Evolutionary conservation across 495 filamentous ascomycete species (phyloP).

Genomic region (Aspergillus nanangensis): DNA sequence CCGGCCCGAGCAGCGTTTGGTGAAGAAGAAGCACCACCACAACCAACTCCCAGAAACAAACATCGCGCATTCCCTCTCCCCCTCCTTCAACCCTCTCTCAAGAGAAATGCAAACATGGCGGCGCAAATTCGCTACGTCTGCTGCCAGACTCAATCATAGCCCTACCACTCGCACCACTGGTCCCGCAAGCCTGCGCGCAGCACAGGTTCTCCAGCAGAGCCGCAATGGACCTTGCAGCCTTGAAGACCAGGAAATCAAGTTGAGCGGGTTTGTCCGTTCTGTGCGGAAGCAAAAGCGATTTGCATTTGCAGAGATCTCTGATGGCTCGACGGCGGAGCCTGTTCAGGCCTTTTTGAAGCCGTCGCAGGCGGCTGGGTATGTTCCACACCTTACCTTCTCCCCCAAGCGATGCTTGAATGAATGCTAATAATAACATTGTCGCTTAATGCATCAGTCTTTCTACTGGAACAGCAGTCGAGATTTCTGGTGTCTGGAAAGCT

Average conservation of each 20-base stretch:
- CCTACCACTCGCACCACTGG: slow-evolving; percentile 10
- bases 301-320: slow-evolving; percentile 79
- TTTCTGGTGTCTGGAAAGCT: slow-evolving; percentile 74
- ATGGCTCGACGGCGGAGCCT: slow-evolving; percentile 76
- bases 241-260: slow-evolving; percentile 45
- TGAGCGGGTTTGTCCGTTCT: slow-evolving; percentile 79
- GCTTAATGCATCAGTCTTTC: slow-evolving; percentile 54
- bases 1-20: background rate
- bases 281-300: slow-evolving; percentile 80
- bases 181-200: slow-evolving; percentile 28
- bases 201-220: slow-evolving; percentile 34
- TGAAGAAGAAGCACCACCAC: slow-evolving; percentile 7
- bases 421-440: slow-evolving; percentile 7
- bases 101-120: slow-evolving; percentile 45
- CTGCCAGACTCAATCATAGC: slow-evolving; percentile 26
- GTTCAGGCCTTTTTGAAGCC: slow-evolving; percentile 80
- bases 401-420: no score
- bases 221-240: slow-evolving; percentile 21
- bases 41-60: slow-evolving; percentile 15
- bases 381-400: slow-evolving; percentile 8
- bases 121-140: slow-evolving; percentile 36
- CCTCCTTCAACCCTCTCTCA: background rate
- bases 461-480: slow-evolving; percentile 72
- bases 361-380: slow-evolving; percentile 73
- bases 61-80: no score